Percentiles rank a stretch among this genome's conserved stretches.
phyloP scores from a whole-genome alignment of 108 stramenopile genomes.

The Skeletonema menzelii region DNA sequence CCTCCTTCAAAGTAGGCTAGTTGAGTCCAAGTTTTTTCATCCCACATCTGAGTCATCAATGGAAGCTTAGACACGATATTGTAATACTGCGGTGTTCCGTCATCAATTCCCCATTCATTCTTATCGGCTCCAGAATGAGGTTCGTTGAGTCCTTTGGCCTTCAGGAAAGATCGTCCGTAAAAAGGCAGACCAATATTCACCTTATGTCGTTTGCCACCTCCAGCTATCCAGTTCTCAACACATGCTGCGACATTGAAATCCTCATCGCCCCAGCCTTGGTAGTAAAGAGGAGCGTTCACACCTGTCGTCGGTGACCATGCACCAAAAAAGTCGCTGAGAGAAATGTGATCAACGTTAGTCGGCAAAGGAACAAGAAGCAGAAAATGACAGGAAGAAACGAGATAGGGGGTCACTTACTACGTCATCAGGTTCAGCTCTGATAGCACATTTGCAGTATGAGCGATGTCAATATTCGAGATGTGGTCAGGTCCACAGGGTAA shows the following conservation, averaged over 20 bases:
- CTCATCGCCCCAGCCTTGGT: conserved; percentile 46
- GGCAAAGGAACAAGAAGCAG: neutral
- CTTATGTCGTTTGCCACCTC: conserved; percentile 30
- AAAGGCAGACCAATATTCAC: conserved; percentile 45
- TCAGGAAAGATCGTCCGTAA: conserved; percentile 40
- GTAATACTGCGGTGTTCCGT: conserved; percentile 49
- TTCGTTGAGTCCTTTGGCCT: conserved; percentile 40
- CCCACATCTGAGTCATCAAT: conserved; percentile 34
- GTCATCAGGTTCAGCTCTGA: conserved; percentile 45
- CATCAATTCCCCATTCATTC: conserved; percentile 29
- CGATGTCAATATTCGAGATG: conserved; percentile 43
- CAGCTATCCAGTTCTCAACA: conserved; percentile 36
- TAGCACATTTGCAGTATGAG: conserved; percentile 31
- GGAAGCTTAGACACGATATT: conserved; percentile 46
- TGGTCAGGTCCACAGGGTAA: conserved; percentile 45
- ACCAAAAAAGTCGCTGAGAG: conserved; percentile 41
- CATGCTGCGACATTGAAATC: conserved; percentile 38
- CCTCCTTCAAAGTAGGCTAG: conserved; percentile 34
- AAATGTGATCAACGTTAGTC: neutral
- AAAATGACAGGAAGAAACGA: neutral
- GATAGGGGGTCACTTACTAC: conserved; percentile 11
- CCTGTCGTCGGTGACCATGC: conserved; percentile 35
- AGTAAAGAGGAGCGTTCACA: conserved; percentile 35
- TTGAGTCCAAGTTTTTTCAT: conserved; percentile 31
- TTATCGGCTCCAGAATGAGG: conserved; percentile 33